These are phyloP conservation scores for Aspergillus spinulosporus DNA, from an alignment of 2,329 filamentous ascomycete genomes.

Conservation along the genomic window DNA sequence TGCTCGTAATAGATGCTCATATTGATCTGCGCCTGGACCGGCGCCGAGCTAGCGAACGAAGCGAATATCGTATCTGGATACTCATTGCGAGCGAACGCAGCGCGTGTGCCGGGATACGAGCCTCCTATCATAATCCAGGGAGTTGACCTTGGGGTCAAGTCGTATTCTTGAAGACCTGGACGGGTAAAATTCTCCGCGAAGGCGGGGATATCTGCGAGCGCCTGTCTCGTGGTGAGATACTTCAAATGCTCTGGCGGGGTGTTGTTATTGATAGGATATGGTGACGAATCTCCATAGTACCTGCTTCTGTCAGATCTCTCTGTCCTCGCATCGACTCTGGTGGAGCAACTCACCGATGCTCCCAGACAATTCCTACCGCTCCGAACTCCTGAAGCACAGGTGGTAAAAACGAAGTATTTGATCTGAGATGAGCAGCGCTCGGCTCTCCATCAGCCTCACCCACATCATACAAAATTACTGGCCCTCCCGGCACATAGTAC, in stretches of 20 bases:
- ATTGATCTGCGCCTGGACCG: constrained; percentile 50
- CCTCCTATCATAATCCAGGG: constrained; percentile 52
- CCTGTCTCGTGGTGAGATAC: constrained; percentile 47
- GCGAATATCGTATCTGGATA: constrained; percentile 47
- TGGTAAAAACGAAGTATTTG: constrained; percentile 29
- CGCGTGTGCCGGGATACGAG: constrained; percentile 48
- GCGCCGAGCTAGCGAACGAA: constrained; percentile 44
- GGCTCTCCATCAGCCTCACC: constrained; percentile 47
- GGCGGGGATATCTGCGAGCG: constrained; percentile 47
- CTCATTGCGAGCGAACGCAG: constrained; percentile 46
- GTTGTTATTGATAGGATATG: constrained; percentile 37
- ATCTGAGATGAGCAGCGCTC: constrained; percentile 14
- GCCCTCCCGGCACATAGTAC: constrained; percentile 57
- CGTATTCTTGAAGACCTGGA: constrained; percentile 29
- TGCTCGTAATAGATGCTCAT: constrained; percentile 56
- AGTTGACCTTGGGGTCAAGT: constrained; percentile 42
- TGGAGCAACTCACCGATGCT: constrained; percentile 41
- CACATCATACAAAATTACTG: constrained; percentile 51
- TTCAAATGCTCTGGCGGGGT: constrained; percentile 43
- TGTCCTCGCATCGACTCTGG: not conserved
- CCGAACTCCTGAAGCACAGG: constrained; percentile 37
- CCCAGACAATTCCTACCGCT: constrained; percentile 45
- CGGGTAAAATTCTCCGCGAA: constrained; percentile 46
- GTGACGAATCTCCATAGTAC: constrained; percentile 46
- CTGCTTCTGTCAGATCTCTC: constrained; percentile 20